phyloP scores from a whole-genome alignment of 192 early-diverging fungal species.

The Umbelopsis sp. region DNA sequence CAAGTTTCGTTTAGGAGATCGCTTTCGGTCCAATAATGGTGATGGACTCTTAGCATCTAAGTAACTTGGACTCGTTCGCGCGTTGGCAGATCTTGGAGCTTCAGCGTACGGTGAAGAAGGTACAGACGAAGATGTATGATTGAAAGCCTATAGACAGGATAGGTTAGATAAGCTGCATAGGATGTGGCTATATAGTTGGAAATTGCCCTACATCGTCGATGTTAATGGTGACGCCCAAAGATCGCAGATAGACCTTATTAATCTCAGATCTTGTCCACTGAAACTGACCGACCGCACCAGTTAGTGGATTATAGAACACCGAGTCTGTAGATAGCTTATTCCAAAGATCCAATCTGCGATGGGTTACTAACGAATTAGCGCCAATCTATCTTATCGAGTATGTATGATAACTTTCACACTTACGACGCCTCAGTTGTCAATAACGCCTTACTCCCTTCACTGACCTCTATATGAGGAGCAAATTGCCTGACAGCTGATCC shows the following conservation, averaged over 20 bases:
- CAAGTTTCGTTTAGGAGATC: not conserved
- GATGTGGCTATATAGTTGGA: too few relatives aligned
- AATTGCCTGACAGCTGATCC: not conserved
- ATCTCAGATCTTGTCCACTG: slow-evolving; percentile 44
- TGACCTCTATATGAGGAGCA: not conserved
- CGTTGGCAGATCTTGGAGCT: not conserved
- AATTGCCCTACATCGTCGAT: slow-evolving; percentile 31
- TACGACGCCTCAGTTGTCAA: slow-evolving; percentile 32
- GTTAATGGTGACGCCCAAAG: slow-evolving; percentile 39
- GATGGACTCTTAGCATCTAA: not conserved
- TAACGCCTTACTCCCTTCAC: slow-evolving; percentile 3
- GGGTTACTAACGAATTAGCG: not conserved
- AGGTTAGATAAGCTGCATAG: not conserved
- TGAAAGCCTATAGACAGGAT: not conserved
- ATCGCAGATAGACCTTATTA: slow-evolving; percentile 35
- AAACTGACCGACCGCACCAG: slow-evolving; percentile 45
- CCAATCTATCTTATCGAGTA: not conserved
- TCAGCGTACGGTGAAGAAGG: slow-evolving; percentile 6
- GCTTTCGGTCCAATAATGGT: not conserved
- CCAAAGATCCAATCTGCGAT: slow-evolving; percentile 37
- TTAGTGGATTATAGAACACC: slow-evolving; percentile 44
- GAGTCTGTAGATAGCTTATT: slow-evolving; percentile 40
- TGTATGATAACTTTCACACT: not conserved
- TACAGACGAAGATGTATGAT: not conserved
- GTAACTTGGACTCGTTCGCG: not conserved